These are phyloP conservation scores for Exophiala xenobiotica DNA, from an alignment of 2,329 filamentous ascomycete genomes.

Conservation along the genomic window DNA sequence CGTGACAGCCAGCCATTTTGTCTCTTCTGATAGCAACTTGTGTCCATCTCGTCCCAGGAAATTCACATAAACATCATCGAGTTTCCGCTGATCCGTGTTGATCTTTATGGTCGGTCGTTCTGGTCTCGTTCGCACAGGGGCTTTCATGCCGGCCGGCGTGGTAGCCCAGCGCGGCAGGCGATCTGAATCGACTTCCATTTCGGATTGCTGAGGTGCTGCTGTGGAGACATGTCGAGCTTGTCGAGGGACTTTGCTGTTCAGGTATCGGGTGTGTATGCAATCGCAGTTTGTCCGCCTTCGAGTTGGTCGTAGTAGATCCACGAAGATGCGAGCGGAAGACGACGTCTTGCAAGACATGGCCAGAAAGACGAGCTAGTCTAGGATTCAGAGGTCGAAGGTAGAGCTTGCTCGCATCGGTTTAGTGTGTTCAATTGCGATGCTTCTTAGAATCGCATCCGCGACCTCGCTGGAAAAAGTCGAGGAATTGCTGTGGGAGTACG, in stretches of 20 bases:
- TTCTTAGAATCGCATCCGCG: too few relatives aligned
- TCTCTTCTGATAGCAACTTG: conserved; percentile 76
- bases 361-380: not conserved
- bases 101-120: conserved; percentile 55
- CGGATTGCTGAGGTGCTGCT: conserved; percentile 15
- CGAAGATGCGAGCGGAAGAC: conserved; percentile 15
- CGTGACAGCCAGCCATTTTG: conserved; percentile 95
- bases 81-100: conserved; percentile 70
- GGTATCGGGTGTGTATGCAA: conserved; percentile 16
- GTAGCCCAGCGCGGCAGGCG: conserved; percentile 64
- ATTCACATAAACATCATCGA: conserved; percentile 75
- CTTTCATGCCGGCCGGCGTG: conserved; percentile 69
- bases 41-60: conserved; percentile 74
- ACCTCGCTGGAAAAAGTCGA: not conserved
- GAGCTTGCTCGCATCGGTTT: too few relatives aligned
- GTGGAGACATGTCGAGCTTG: conserved; percentile 26
- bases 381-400: not conserved
- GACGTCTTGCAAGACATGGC: conserved; percentile 14
- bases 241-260: conserved; percentile 15
- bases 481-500: too few relatives aligned
- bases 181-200: conserved; percentile 24
- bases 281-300: conserved; percentile 19
- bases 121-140: conserved; percentile 51
- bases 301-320: conserved; percentile 21
- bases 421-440: too few relatives aligned